Evolutionary conservation across 768 basidiomycete genomes (phyloP).

Genomic region (Russula vinacea): DNA sequence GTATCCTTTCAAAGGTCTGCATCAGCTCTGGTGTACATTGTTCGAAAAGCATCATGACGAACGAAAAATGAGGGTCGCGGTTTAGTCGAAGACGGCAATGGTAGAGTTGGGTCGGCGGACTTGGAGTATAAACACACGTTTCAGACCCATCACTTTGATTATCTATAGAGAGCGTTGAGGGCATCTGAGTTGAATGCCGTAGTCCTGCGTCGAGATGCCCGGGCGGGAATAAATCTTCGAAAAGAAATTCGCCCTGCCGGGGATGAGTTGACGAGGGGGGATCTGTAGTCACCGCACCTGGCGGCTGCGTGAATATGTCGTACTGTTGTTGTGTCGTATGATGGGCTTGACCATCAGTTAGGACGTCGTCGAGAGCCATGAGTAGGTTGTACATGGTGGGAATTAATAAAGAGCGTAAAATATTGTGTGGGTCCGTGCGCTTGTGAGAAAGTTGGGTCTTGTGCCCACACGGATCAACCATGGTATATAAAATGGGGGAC

Average conservation of each 20-base stretch:
- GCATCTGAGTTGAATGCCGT: neutral
- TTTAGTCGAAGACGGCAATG: neutral
- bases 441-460: neutral
- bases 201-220: neutral
- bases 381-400: neutral
- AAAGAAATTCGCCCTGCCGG: neutral
- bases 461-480: neutral
- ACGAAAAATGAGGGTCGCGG: neutral
- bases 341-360: neutral
- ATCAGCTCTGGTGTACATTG: neutral
- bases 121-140: neutral
- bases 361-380: constrained; percentile 5
- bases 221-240: neutral
- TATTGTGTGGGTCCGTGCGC: neutral
- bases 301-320: neutral
- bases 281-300: neutral
- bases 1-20: neutral
- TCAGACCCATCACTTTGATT: neutral
- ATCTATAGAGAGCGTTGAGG: neutral
- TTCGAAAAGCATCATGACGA: neutral
- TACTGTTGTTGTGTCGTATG: neutral
- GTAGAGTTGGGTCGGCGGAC: neutral
- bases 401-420: neutral
- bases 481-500: constrained; percentile 9
- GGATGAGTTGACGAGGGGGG: too few relatives aligned